Conservation (phyloP, 208 protist genomes). For the Endotrypanum monterogeii region DNA sequence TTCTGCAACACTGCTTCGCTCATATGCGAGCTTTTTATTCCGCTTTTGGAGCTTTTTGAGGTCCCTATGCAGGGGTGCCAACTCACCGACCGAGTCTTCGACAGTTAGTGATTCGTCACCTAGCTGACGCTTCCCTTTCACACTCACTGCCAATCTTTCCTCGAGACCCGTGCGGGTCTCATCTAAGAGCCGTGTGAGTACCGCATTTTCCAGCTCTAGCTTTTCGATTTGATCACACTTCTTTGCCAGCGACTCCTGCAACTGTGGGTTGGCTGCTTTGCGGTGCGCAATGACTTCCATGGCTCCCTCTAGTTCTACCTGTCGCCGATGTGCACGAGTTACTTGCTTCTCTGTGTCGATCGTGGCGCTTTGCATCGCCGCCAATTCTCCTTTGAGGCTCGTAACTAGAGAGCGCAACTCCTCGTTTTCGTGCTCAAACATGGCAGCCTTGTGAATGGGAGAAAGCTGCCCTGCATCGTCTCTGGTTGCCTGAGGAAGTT, state of each 20-base stretch:
- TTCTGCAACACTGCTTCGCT: slow-evolving; percentile 31
- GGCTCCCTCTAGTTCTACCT: slow-evolving; percentile 12
- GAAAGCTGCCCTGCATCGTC: background rate
- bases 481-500: background rate
- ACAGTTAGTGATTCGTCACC: background rate
- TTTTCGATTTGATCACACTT: slow-evolving; percentile 31
- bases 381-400: slow-evolving; percentile 17
- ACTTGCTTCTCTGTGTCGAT: slow-evolving; percentile 13
- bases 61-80: slow-evolving; percentile 22
- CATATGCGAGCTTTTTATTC: slow-evolving; percentile 32
- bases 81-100: background rate
- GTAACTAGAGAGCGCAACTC: slow-evolving; percentile 2
- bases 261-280: slow-evolving; percentile 18
- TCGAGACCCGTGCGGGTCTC: slow-evolving; percentile 33
- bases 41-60: slow-evolving; percentile 47
- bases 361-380: slow-evolving; percentile 1
- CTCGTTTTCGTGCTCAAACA: slow-evolving; percentile 17
- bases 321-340: slow-evolving; percentile 5
- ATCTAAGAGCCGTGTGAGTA: slow-evolving; percentile 45
- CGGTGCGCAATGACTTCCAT: slow-evolving; percentile 16
- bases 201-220: slow-evolving; percentile 46
- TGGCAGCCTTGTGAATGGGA: background rate
- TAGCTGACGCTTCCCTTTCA: slow-evolving; percentile 1
- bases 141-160: slow-evolving; percentile 4
- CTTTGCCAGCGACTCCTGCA: slow-evolving; percentile 22